phyloP scores from a whole-genome alignment of 345 rosid genomes.

The Mercurialis annua region DNA sequence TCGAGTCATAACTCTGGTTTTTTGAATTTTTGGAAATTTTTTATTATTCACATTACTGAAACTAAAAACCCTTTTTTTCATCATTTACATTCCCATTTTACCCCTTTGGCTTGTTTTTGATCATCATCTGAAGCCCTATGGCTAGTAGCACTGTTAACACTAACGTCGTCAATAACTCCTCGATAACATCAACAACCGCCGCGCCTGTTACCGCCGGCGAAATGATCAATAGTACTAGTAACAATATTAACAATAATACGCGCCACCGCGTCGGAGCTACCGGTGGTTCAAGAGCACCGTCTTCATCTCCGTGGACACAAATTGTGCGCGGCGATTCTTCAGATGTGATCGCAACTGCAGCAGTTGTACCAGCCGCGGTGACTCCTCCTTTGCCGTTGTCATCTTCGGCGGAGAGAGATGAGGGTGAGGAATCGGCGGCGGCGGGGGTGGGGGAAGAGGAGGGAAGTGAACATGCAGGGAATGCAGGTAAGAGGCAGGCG shows the following conservation, averaged over 20 bases:
- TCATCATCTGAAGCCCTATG: conserved; percentile 5
- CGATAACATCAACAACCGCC: background rate
- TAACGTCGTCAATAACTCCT: background rate
- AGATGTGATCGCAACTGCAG: conserved; percentile 13
- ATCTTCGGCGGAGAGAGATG: background rate
- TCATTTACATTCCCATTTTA: background rate
- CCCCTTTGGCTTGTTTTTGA: background rate
- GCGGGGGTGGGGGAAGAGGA: conserved; percentile 37
- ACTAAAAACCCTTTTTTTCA: conserved; percentile 9
- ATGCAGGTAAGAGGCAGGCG: conserved; percentile 60
- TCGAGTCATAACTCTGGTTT: background rate
- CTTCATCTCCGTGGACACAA: conserved; percentile 47
- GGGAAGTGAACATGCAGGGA: conserved; percentile 37
- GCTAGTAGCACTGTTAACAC: background rate
- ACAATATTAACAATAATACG: conserved; percentile 1
- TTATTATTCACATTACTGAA: background rate
- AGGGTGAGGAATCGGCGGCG: conserved; percentile 7
- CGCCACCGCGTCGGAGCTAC: background rate
- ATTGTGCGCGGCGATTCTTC: conserved; percentile 43
- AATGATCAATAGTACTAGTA: background rate
- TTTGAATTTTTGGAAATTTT: conserved; percentile 3
- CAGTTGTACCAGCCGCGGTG: background rate
- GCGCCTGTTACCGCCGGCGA: background rate
- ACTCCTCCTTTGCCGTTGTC: conserved; percentile 22
- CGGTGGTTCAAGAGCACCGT: conserved; percentile 7